Evolutionary conservation across 768 basidiomycete genomes (phyloP).

Genomic region (Mycena vitilis): DNA sequence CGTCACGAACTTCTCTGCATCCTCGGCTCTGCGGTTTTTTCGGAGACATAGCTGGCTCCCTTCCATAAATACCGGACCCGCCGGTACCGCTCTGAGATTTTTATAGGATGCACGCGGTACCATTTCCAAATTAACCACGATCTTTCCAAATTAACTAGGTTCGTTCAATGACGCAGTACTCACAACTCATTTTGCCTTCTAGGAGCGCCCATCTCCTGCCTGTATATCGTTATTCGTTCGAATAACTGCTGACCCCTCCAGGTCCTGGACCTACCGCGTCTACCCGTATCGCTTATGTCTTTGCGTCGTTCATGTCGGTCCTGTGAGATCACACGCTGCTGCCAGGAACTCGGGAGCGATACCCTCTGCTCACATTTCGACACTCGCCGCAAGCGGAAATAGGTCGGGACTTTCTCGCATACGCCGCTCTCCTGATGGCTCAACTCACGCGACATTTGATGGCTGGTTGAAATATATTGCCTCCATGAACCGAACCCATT

Average conservation of each 20-base stretch:
- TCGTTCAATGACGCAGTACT: too few relatives aligned
- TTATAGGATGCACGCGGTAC: neutral
- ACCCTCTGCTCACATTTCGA: neutral
- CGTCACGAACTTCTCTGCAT: neutral
- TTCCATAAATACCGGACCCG: constrained; percentile 5
- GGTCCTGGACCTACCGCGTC: neutral
- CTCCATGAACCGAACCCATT: constrained; percentile 20
- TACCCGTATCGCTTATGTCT: neutral
- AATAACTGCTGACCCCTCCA: neutral
- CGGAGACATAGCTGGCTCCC: constrained; percentile 6
- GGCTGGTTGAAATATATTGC: constrained; percentile 19
- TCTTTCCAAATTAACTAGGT: too few relatives aligned
- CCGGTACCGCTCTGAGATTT: neutral
- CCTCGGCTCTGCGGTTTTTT: neutral
- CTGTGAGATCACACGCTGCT: too few relatives aligned
- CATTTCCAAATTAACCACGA: neutral
- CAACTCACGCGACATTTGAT: constrained; percentile 18
- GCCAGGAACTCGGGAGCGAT: too few relatives aligned
- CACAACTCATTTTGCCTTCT: too few relatives aligned
- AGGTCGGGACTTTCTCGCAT: constrained; percentile 35
- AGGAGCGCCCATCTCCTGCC: too few relatives aligned
- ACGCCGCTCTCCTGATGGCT: constrained; percentile 15
- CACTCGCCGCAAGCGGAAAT: constrained; percentile 22
- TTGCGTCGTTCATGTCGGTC: neutral
- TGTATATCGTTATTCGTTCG: too few relatives aligned